A percentile compares a stretch with the other conserved stretches of the same genome.
These are phyloP conservation scores for Moesziomyces antarcticus DNA, from an alignment of 1,284 basidiomycete genomes.

Conservation along the genomic window DNA sequence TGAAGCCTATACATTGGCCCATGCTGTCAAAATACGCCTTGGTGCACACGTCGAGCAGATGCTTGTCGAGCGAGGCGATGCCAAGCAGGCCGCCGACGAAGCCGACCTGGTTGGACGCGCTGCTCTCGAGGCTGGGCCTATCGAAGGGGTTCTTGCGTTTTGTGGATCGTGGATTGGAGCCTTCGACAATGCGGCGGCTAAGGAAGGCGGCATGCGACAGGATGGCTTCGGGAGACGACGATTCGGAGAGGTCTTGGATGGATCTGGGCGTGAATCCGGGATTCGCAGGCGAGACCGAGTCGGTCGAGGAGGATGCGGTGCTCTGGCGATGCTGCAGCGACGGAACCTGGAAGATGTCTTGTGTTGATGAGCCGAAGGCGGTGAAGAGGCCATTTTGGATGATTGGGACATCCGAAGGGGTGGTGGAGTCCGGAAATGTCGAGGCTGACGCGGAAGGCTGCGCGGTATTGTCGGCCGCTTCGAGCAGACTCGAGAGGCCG, in stretches of 20 bases:
- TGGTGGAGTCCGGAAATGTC: background rate
- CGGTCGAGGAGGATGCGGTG: background rate
- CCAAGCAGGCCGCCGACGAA: conserved; percentile 38
- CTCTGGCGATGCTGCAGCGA: background rate
- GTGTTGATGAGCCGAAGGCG: conserved; percentile 5
- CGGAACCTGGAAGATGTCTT: background rate
- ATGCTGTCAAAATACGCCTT: conserved; percentile 28
- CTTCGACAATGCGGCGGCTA: conserved; percentile 2
- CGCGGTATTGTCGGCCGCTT: conserved; percentile 11
- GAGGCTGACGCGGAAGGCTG: no score
- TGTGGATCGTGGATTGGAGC: background rate
- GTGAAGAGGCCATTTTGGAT: conserved; percentile 34
- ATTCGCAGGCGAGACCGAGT: background rate
- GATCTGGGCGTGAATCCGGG: conserved; percentile 9
- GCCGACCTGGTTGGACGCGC: conserved; percentile 14
- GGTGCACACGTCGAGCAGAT: conserved; percentile 29
- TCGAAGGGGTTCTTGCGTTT: conserved; percentile 27
- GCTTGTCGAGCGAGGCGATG: conserved; percentile 31
- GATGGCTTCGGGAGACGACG: conserved; percentile 14
- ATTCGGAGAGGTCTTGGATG: conserved; percentile 1
- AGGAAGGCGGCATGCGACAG: conserved; percentile 14
- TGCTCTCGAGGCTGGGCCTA: conserved; percentile 3
- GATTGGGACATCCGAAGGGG: conserved; percentile 1
- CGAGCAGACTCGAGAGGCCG: conserved; percentile 23
- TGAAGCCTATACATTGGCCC: conserved; percentile 37